phyloP scores from a whole-genome alignment of 192 early-diverging fungal genomes.

The Phycomyces nitens region DNA sequence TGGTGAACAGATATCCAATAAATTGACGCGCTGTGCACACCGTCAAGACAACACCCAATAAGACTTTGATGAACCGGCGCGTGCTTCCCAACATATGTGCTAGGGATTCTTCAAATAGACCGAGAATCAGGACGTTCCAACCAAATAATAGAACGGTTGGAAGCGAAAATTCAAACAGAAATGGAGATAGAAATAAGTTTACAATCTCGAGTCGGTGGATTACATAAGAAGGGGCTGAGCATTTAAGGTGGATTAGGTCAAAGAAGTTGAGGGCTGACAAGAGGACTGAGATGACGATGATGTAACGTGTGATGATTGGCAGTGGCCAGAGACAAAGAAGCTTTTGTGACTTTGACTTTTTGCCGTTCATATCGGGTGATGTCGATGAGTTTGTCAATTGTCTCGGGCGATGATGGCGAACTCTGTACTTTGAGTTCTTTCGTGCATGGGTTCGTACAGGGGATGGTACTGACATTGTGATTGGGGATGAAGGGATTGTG shows the following conservation, averaged over 20 bases:
- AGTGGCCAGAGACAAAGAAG: conserved; percentile 36
- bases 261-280: conserved; percentile 24
- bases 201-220: conserved; percentile 29
- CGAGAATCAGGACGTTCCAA: conserved; percentile 48
- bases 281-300: conserved; percentile 22
- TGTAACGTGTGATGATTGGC: conserved; percentile 33
- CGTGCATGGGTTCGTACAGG: neutral
- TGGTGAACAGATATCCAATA: conserved; percentile 49
- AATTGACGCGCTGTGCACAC: conserved; percentile 29
- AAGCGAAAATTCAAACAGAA: conserved; percentile 29
- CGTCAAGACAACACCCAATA: conserved; percentile 26
- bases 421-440: conserved; percentile 16
- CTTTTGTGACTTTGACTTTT: conserved; percentile 34
- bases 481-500: conserved; percentile 2
- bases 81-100: conserved; percentile 40
- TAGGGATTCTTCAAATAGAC: conserved; percentile 52
- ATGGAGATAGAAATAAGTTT: conserved; percentile 39
- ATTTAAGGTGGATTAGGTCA: conserved; percentile 10
- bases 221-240: conserved; percentile 28
- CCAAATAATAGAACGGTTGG: conserved; percentile 26
- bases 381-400: neutral
- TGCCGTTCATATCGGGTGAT: neutral
- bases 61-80: conserved; percentile 34
- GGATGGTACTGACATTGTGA: neutral
- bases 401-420: conserved; percentile 10